Evolutionary conservation across 805 yeast species (phyloP).

Genomic region (Saturnispora zaruensis): DNA sequence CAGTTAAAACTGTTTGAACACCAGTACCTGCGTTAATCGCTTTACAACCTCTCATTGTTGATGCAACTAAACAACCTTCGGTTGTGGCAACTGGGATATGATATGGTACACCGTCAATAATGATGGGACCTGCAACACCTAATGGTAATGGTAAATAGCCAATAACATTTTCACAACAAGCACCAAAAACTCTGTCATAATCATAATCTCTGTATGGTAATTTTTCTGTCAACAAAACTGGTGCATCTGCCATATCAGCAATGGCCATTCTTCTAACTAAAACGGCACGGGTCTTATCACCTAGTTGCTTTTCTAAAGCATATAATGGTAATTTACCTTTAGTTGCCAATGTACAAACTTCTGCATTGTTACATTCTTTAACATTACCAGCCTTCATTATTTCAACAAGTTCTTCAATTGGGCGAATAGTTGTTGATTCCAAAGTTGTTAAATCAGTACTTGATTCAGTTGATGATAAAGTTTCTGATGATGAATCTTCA

Average conservation of each 20-base stretch:
- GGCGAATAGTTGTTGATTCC: slow-evolving; percentile 25
- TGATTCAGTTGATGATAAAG: slow-evolving; percentile 3
- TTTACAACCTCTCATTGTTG: slow-evolving; percentile 98
- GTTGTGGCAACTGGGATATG: slow-evolving; percentile 99
- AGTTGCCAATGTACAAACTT: slow-evolving; percentile 62
- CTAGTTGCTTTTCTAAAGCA: slow-evolving; percentile 88
- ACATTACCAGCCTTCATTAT: slow-evolving; percentile 65
- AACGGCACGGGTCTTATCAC: slow-evolving; percentile 88
- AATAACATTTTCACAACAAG: slow-evolving; percentile 97
- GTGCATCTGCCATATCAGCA: slow-evolving; percentile 72
- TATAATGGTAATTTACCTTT: slow-evolving; percentile 81
- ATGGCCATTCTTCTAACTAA: slow-evolving; percentile 88
- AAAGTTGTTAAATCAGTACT: slow-evolving; percentile 16
- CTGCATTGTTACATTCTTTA: slow-evolving; percentile 57
- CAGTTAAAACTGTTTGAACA: slow-evolving; percentile 80
- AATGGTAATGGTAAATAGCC: slow-evolving; percentile 96
- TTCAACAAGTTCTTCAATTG: slow-evolving; percentile 56
- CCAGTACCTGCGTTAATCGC: slow-evolving; percentile 98
- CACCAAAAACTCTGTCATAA: slow-evolving; percentile 94
- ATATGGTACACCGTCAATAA: slow-evolving; percentile 79
- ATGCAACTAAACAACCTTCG: slow-evolving; percentile 97
- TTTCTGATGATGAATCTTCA: slow-evolving; percentile 18
- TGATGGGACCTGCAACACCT: slow-evolving; percentile 95
- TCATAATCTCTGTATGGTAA: slow-evolving; percentile 81
- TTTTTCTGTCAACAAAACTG: slow-evolving; percentile 59